Conservation (phyloP, 73 alveolate species). For the Uronychia binucleata region DNA sequence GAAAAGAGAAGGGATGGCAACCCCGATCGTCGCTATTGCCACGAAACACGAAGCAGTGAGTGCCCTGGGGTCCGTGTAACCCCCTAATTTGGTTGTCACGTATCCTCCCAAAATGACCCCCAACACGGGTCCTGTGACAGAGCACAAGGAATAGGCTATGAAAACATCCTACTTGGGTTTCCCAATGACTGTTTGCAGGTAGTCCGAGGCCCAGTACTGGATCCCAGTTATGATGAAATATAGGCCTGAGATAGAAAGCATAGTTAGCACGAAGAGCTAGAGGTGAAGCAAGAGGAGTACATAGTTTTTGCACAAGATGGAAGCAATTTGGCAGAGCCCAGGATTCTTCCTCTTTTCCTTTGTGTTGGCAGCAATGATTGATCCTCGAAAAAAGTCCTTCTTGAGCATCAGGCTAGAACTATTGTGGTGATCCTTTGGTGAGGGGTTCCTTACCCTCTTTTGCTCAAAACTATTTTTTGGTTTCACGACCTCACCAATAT, state of each 20-base stretch:
- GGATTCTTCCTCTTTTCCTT: background rate
- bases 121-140: slow-evolving; percentile 90
- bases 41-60: slow-evolving; percentile 66
- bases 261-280: slow-evolving; percentile 31
- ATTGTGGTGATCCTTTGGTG: too few relatives aligned
- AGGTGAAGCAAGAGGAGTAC: background rate
- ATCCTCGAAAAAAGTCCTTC: background rate
- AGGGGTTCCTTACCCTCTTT: too few relatives aligned
- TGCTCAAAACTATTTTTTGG: too few relatives aligned
- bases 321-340: background rate
- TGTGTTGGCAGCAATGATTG: background rate
- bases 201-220: slow-evolving; percentile 95
- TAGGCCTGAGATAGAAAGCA: slow-evolving; percentile 83
- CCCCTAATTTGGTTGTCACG: slow-evolving; percentile 78
- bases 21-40: slow-evolving; percentile 58
- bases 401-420: background rate
- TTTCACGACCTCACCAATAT: too few relatives aligned
- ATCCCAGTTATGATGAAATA: slow-evolving; percentile 93
- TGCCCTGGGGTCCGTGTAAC: slow-evolving; percentile 81
- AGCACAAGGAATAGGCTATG: slow-evolving; percentile 68
- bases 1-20: slow-evolving; percentile 82
- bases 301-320: background rate
- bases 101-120: slow-evolving; percentile 93
- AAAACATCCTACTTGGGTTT: slow-evolving; percentile 37
- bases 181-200: slow-evolving; percentile 77